Conservation (phyloP, 2,329 filamentous ascomycete genomes). For the Botrytis cinerea region DNA sequence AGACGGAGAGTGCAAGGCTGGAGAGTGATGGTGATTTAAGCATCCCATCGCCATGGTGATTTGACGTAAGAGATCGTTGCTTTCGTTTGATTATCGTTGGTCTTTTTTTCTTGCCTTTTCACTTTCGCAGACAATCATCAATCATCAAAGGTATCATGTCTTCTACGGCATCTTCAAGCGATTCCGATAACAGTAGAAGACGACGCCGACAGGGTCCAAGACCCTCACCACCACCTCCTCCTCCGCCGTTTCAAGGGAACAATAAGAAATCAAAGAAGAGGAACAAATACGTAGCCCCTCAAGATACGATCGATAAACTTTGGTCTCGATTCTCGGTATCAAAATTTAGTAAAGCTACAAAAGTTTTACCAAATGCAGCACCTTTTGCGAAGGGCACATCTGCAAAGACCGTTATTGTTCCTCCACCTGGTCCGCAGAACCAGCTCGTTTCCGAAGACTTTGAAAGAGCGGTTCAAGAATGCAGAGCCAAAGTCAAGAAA, state of each 20-base stretch:
- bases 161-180: constrained; percentile 30
- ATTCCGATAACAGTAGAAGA: constrained; percentile 29
- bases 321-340: constrained; percentile 63
- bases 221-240: constrained; percentile 22
- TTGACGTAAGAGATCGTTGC: neutral
- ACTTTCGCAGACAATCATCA: neutral
- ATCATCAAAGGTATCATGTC: constrained; percentile 26
- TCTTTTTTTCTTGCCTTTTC: neutral
- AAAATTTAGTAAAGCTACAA: constrained; percentile 65
- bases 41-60: neutral
- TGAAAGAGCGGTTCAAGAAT: constrained; percentile 69
- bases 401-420: constrained; percentile 22
- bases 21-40: neutral
- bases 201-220: neutral
- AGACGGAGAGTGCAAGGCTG: constrained; percentile 5
- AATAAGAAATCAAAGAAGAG: constrained; percentile 48
- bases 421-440: constrained; percentile 53
- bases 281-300: constrained; percentile 60
- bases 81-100: neutral
- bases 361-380: constrained; percentile 65
- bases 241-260: constrained; percentile 18
- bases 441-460: constrained; percentile 64
- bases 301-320: constrained; percentile 66
- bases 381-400: constrained; percentile 20
- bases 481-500: constrained; percentile 62